Base-by-base conservation (phyloP, 805 yeast species). In the Priceomyces carsonii region DNA sequence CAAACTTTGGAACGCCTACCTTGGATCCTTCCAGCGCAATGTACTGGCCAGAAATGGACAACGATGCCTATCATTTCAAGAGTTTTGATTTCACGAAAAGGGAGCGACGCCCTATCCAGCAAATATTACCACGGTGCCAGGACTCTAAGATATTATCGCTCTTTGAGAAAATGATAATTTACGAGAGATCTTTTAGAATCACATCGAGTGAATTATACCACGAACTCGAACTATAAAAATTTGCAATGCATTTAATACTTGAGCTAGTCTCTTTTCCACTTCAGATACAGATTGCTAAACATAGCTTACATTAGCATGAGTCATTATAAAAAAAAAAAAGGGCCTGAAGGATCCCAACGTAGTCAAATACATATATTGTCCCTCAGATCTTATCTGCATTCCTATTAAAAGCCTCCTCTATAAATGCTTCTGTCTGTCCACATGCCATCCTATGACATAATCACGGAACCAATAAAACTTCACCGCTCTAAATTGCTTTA, bases 1-100 rank as follows among this genome's bases (percentile, higher is more conserved):
- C 59, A 10, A 59, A 57, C 2, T 77, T 85, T 49, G 95, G 95
- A 1, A 75, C 86, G 0, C 89, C 90, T 55, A 62, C n/a, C 14
- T 23, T 39, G 5, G 26, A 38, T 16, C 42, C 47, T 18, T 23
- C 28, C 3, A 44, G 47, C 21, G 47, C 32, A 10, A 39, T 48
- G 36, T 59, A 54, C 40, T 68, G 71, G 70, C 63, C 59, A 9
- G 59, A 57, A 63, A 73, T 47, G 44, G 53, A 40, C 22, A 45
- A 48, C 26, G 52, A 55, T 8, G 46, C 48, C 19, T 55, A 46
- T 35, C 61, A 60, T 32, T 67, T 66, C 36, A 44, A 43, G 23
- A 45, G 54, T 13, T 59, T 67, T 27, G 45, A 45, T 8, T 55
- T 59, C 34, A 34, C 26, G 6, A 33, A 40, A 2, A 29, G 36